A percentile compares a stretch with the other conserved stretches of the same genome.
Conservation (phyloP, 179 eudicot species). For the Beta lomatogona region DNA sequence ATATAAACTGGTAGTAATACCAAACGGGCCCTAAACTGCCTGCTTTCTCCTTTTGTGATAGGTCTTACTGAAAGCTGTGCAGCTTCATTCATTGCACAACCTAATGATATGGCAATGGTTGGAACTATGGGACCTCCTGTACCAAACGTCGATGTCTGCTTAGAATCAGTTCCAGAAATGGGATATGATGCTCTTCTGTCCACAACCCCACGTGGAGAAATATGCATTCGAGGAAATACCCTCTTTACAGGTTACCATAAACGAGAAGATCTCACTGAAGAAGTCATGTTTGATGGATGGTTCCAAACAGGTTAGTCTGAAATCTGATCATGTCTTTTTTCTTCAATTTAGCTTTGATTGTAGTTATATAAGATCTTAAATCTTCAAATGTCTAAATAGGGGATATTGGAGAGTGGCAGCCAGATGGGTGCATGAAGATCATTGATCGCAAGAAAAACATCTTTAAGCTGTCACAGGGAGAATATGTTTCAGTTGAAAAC, state of each 20-base stretch:
- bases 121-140: constrained; percentile 96
- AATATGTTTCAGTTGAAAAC: constrained; percentile 89
- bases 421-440: constrained; percentile 89
- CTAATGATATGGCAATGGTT: constrained; percentile 73
- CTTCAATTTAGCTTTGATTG: neutral
- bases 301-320: constrained; percentile 77
- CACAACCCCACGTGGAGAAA: constrained; percentile 77
- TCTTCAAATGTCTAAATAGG: constrained; percentile 40
- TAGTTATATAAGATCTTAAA: neutral
- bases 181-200: constrained; percentile 79
- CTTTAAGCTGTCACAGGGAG: constrained; percentile 97
- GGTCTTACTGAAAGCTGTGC: constrained; percentile 98
- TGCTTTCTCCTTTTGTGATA: constrained; percentile 17
- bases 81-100: constrained; percentile 75
- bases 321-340: neutral
- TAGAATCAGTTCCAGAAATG: constrained; percentile 96
- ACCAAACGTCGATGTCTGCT: constrained; percentile 74
- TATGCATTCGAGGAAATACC: constrained; percentile 74
- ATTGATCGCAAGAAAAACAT: constrained; percentile 96
- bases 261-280: constrained; percentile 77
- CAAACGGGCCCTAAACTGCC: neutral
- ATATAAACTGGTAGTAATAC: no score
- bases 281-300: constrained; percentile 81
- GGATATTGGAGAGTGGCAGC: constrained; percentile 96
- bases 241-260: constrained; percentile 87